Evolutionary conservation across 441 rosid species (phyloP).

Genomic region (Jatropha multifida): DNA sequence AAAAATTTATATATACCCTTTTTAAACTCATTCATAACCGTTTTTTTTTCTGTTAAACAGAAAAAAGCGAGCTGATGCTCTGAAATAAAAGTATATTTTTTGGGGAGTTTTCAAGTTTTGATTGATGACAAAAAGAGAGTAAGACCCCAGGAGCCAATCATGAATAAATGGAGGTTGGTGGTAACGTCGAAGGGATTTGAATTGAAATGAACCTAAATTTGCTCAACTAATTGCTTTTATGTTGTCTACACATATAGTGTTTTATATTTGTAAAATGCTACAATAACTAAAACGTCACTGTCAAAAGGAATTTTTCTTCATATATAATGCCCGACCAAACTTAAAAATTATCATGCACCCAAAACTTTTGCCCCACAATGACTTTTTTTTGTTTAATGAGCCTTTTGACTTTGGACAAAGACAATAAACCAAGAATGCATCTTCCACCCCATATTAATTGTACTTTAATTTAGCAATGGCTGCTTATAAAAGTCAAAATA

Average conservation of each 20-base stretch:
- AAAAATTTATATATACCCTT: too few relatives aligned
- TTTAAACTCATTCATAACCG: too few relatives aligned
- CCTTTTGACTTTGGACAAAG: constrained; percentile 18
- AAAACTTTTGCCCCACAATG: background rate
- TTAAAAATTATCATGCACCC: background rate
- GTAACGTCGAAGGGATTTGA: constrained; percentile 5
- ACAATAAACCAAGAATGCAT: background rate
- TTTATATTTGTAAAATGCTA: background rate
- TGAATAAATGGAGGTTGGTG: background rate
- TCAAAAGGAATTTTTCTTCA: background rate
- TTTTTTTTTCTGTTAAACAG: too few relatives aligned
- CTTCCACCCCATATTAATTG: background rate
- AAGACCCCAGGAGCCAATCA: background rate
- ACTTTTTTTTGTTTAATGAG: background rate
- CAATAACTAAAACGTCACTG: background rate
- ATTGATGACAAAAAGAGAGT: too few relatives aligned
- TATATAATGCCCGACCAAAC: constrained; percentile 14
- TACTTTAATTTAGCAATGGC: constrained; percentile 6
- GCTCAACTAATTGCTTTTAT: background rate
- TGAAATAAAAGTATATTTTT: too few relatives aligned
- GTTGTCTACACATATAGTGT: background rate
- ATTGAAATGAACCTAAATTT: background rate
- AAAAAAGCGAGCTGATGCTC: too few relatives aligned
- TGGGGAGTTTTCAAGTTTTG: too few relatives aligned
- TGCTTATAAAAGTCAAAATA: background rate